These are phyloP conservation scores for Picochlorum sp. DNA, from an alignment of 139 green algal species.

Conservation along the genomic window DNA sequence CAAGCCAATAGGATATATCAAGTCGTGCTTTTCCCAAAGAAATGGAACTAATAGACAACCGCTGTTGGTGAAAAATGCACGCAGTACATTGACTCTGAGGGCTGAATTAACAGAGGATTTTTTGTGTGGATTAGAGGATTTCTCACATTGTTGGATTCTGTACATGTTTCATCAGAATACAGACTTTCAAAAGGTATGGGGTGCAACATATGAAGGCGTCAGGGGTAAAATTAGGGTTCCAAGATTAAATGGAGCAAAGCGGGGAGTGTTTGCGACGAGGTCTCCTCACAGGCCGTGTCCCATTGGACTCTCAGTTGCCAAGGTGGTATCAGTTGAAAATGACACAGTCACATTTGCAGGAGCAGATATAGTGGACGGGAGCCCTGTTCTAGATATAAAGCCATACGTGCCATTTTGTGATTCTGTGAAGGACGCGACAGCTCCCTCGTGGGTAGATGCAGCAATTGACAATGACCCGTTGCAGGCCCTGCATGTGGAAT, in stretches of 20 bases:
- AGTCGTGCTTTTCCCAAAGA: conserved; percentile 50
- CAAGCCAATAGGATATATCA: conserved; percentile 47
- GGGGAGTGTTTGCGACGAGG: conserved; percentile 83
- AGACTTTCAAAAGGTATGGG: conserved; percentile 39
- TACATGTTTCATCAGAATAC: conserved; percentile 95
- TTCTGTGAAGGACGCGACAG: conserved; percentile 41
- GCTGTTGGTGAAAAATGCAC: conserved; percentile 61
- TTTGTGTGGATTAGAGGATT: conserved; percentile 75
- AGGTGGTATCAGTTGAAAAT: conserved; percentile 39
- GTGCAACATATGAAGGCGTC: conserved; percentile 13
- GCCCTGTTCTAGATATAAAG: conserved; percentile 88
- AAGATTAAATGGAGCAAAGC: conserved; percentile 61
- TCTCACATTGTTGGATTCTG: conserved; percentile 85
- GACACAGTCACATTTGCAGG: conserved; percentile 58
- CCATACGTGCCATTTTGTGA: conserved; percentile 87
- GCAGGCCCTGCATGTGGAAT: conserved; percentile 5
- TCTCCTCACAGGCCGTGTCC: conserved; percentile 65
- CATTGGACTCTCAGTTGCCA: conserved; percentile 73
- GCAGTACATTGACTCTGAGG: conserved; percentile 47
- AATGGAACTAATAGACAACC: conserved; percentile 82
- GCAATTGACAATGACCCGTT: conserved; percentile 21
- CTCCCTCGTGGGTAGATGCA: conserved; percentile 66
- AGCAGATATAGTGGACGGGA: conserved; percentile 82
- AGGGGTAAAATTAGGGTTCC: conserved; percentile 74
- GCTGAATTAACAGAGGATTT: conserved; percentile 39